These are phyloP conservation scores for Cinnamomum chago DNA, from an alignment of 164 flowering plant genomes.

Conservation along the genomic window DNA sequence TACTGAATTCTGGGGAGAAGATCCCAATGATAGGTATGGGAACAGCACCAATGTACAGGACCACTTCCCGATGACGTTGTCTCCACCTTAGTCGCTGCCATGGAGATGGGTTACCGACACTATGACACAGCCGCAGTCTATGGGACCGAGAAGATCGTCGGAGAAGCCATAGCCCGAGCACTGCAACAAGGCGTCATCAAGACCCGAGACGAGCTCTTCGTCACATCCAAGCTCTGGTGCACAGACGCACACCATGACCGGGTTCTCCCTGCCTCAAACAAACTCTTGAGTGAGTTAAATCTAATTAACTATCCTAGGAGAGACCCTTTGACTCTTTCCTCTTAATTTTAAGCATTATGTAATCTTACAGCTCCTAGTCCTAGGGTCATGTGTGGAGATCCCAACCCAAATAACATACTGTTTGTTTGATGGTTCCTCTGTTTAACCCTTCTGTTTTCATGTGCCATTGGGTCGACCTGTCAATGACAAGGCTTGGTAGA, in stretches of 20 bases:
- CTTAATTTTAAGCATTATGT: background rate
- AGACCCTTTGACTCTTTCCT: background rate
- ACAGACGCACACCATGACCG: conserved; percentile 20
- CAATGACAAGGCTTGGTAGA: too few relatives aligned
- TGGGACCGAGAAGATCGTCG: conserved; percentile 26
- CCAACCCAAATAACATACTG: too few relatives aligned
- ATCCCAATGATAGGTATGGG: conserved; percentile 24
- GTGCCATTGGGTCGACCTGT: too few relatives aligned
- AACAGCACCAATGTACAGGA: conserved; percentile 3
- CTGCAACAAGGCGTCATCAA: conserved; percentile 27
- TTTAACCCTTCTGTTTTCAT: too few relatives aligned
- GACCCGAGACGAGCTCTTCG: conserved; percentile 27
- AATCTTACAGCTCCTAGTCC: background rate
- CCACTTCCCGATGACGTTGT: background rate
- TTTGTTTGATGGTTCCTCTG: too few relatives aligned
- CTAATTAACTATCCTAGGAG: background rate
- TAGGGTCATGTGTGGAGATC: too few relatives aligned
- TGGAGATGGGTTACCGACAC: conserved; percentile 33
- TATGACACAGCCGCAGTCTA: conserved; percentile 32
- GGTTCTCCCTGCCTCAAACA: conserved; percentile 34
- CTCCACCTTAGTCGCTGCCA: conserved; percentile 18
- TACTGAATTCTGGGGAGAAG: conserved; percentile 14
- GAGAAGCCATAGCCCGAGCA: conserved; percentile 33
- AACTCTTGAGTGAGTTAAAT: conserved; percentile 20
- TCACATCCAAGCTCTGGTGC: conserved; percentile 45